Base-by-base conservation (phyloP, 805 yeast species). In the Kluyveromyces lactis region DNA sequence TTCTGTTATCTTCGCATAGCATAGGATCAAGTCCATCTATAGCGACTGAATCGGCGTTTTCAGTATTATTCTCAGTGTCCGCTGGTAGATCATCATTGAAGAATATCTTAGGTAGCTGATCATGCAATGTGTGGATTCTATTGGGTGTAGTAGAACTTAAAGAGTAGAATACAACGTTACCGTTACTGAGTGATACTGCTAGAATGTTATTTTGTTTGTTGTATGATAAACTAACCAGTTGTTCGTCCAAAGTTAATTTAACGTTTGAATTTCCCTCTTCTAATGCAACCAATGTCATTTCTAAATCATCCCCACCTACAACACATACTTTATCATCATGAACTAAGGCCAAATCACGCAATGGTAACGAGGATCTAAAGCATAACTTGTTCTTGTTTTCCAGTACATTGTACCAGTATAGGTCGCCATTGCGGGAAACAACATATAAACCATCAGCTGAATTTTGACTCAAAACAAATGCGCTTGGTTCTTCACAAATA, bases 231-330 rank as follows among this genome's bases (percentile, higher is more conserved):
- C 73, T 70, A 15, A 73, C 67, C 3, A 79, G 59, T 55, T 77
- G 83, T 40, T 80, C 86, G 0, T 72, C 67, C 0, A 67, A 56
- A 57, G 52, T 12, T 60, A 46, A 42, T 38, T 44, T 39, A 37
- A 43, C 13, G 26, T 37, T 38, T 2, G 31, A 32, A 3, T 35
- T 55, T 27, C 63, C 63, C 5, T 44, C 42, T 17, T 52, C 51
- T 27, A 69, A 47, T 38, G 72, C 75, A 1, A 78, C 55, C 3
- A 81, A 52, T 2, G 66, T 63, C 31, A 82, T 57, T 40, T 76
- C 76, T 32, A 72, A 70, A 45, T 77, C 82, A 46, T 81, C 84
- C 29, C 90, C 89, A 18, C 81, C 87, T 43, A 77, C 69, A 1
- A 77, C 64, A 1, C 70, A 64, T 53, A 75, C 64, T 26, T 72